Conservation (phyloP, 768 basidiomycete species). For the Boletus insuetus region DNA sequence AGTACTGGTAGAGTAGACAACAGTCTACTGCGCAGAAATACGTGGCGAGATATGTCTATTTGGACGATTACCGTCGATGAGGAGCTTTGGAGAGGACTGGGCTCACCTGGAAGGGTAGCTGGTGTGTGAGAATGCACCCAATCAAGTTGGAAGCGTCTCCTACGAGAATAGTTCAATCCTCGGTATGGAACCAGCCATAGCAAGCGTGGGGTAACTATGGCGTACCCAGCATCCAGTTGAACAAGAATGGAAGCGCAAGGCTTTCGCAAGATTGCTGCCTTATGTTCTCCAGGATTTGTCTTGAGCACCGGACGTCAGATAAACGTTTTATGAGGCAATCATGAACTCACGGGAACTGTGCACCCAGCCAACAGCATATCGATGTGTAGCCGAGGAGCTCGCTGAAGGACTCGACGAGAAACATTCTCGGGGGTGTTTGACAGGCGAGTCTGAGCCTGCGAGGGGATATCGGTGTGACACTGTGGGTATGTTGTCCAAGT, state of each 20-base stretch:
- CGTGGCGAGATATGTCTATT: conserved; percentile 81
- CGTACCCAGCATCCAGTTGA: conserved; percentile 89
- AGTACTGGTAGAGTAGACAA: conserved; percentile 72
- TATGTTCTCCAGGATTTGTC: conserved; percentile 82
- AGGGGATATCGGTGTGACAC: conserved; percentile 3
- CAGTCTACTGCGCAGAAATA: conserved; percentile 90
- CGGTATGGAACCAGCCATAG: neutral
- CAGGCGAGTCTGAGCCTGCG: neutral
- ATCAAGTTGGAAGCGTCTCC: conserved; percentile 93
- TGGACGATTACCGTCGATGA: conserved; percentile 6
- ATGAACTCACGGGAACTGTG: conserved; percentile 79
- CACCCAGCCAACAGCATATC: conserved; percentile 79
- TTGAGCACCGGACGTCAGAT: conserved; percentile 29
- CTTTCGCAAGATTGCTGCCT: conserved; percentile 79
- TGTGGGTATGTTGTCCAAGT: conserved; percentile 7
- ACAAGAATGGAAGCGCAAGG: conserved; percentile 88
- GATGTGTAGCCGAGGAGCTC: conserved; percentile 68
- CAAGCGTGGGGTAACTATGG: conserved; percentile 13
- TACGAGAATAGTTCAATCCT: conserved; percentile 28
- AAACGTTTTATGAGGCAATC: conserved; percentile 8
- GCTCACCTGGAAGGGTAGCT: conserved; percentile 90
- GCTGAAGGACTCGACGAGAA: conserved; percentile 41
- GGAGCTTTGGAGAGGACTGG: neutral
- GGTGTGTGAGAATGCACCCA: conserved; percentile 87
- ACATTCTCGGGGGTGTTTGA: conserved; percentile 9